phyloP scores from a whole-genome alignment of 2,329 filamentous ascomycete species.

The Hyphodiscus sp. region DNA sequence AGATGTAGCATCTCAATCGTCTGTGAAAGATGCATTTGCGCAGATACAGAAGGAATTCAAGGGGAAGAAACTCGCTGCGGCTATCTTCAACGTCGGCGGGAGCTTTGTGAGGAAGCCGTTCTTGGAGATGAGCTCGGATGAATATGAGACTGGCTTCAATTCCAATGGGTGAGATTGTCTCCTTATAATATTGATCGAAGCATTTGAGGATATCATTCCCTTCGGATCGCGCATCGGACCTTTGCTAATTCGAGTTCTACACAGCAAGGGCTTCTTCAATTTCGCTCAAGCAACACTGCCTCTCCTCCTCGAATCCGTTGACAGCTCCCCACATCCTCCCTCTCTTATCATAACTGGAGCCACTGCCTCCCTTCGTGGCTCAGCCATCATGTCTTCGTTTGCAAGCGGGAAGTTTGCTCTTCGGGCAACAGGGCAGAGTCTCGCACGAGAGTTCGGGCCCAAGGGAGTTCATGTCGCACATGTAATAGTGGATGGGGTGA shows the following conservation, averaged over 20 bases:
- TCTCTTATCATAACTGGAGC: slow-evolving; percentile 82
- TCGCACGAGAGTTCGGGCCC: slow-evolving; percentile 79
- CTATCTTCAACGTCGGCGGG: slow-evolving; percentile 62
- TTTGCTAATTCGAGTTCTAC: not conserved
- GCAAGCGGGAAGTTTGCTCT: slow-evolving; percentile 75
- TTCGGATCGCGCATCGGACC: not conserved
- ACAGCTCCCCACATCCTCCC: slow-evolving; percentile 55
- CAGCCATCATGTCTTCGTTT: slow-evolving; percentile 63
- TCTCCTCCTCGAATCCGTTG: slow-evolving; percentile 56
- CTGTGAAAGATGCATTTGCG: slow-evolving; percentile 54
- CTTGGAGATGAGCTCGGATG: slow-evolving; percentile 45
- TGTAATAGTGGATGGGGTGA: slow-evolving; percentile 76
- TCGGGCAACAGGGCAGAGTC: slow-evolving; percentile 64
- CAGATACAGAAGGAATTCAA: slow-evolving; percentile 53
- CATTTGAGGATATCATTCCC: not conserved
- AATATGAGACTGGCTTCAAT: slow-evolving; percentile 41
- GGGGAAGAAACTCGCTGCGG: slow-evolving; percentile 50
- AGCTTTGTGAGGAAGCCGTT: slow-evolving; percentile 49
- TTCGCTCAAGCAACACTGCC: slow-evolving; percentile 71
- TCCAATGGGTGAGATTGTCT: slow-evolving; percentile 41
- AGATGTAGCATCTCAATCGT: slow-evolving; percentile 49
- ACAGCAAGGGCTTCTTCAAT: slow-evolving; percentile 55
- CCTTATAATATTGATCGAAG: not conserved
- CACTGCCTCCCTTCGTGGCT: slow-evolving; percentile 71
- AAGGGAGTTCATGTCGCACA: slow-evolving; percentile 79